Evolutionary conservation across 2,329 filamentous ascomycete species (phyloP).

Genomic region (Curvularia hawaiiensis): DNA sequence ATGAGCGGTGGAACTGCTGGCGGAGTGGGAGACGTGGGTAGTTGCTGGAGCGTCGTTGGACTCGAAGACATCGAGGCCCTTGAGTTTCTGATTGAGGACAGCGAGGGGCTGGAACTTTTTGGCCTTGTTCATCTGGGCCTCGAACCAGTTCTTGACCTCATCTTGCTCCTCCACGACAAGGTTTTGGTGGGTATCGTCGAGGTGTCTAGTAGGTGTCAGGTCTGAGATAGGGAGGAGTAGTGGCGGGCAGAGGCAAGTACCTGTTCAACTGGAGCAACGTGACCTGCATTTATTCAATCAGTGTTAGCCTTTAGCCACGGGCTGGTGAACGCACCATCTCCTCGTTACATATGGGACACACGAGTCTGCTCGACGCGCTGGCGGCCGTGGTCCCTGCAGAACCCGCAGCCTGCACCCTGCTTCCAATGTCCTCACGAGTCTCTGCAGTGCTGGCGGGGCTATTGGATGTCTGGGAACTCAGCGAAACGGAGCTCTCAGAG

Average conservation of each 20-base stretch:
- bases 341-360: constrained; percentile 97
- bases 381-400: constrained; percentile 58
- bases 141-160: constrained; percentile 96
- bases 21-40: constrained; percentile 39
- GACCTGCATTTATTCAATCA: constrained; percentile 61
- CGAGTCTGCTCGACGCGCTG: constrained; percentile 69
- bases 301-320: constrained; percentile 2
- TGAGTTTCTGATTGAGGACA: constrained; percentile 89
- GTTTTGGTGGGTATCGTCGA: constrained; percentile 90
- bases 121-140: constrained; percentile 90
- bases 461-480: constrained; percentile 75
- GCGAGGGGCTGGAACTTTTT: constrained; percentile 92
- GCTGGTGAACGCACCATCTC: constrained; percentile 75
- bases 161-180: constrained; percentile 87
- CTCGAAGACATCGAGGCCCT: constrained; percentile 91
- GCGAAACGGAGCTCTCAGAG: constrained; percentile 75
- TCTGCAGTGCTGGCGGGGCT: constrained; percentile 73
- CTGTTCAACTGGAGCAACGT: constrained; percentile 88
- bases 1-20: constrained; percentile 40
- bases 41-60: constrained; percentile 73
- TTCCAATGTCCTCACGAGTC: constrained; percentile 73
- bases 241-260: constrained; percentile 20
- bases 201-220: constrained; percentile 58
- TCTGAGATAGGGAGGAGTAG: constrained; percentile 12
- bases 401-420: constrained; percentile 76